phyloP scores from a whole-genome alignment of 208 protist species.

The Leishmania turanica region DNA sequence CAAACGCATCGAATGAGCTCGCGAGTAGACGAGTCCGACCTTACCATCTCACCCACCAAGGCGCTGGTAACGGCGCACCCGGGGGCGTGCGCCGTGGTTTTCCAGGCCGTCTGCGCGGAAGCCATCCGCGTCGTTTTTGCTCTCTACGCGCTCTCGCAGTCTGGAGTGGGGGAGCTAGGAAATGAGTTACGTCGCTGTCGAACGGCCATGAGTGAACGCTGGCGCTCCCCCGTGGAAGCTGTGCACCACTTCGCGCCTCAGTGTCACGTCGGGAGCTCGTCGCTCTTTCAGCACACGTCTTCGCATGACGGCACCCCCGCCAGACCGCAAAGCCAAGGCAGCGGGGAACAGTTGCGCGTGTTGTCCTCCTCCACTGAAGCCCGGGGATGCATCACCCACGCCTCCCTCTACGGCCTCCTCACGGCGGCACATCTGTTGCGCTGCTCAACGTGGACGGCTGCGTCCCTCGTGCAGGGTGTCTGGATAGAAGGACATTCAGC shows the following conservation, averaged over 20 bases:
- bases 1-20: slow-evolving; percentile 4
- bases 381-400: slow-evolving; percentile 14
- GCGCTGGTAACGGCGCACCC: background rate
- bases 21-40: background rate
- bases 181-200: slow-evolving; percentile 20
- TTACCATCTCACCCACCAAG: background rate
- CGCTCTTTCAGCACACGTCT: background rate
- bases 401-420: slow-evolving; percentile 23
- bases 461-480: background rate
- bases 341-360: background rate
- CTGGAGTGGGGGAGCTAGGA: background rate
- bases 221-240: background rate
- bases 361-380: slow-evolving; percentile 17
- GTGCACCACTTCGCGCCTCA: background rate
- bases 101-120: slow-evolving; percentile 23
- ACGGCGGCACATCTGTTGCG: slow-evolving; percentile 47
- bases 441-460: slow-evolving; percentile 36
- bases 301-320: background rate
- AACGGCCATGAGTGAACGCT: background rate
- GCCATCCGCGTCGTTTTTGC: slow-evolving; percentile 30
- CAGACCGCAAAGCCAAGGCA: background rate
- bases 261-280: background rate
- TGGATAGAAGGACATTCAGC: background rate
- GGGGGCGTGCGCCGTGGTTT: slow-evolving; percentile 12
- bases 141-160: slow-evolving; percentile 16